Conservation (phyloP, 2,329 filamentous ascomycete species). For the Anthostomella pinea region DNA sequence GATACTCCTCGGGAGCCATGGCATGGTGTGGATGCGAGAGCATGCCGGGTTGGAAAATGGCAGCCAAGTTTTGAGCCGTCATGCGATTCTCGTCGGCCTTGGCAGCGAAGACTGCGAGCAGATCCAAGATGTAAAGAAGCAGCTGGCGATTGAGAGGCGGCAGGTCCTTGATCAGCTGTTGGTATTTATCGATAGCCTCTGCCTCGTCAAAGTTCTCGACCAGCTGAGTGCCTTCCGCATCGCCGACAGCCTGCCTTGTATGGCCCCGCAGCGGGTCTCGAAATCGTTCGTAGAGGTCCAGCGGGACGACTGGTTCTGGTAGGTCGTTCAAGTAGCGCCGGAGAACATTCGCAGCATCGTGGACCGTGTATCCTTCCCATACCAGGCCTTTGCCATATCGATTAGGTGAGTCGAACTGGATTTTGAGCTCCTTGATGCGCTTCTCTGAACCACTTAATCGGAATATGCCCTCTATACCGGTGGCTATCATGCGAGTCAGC, state of each 20-base stretch:
- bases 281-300: constrained; percentile 90
- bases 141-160: constrained; percentile 91
- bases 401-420: constrained; percentile 88
- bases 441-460: constrained; percentile 94
- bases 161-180: constrained; percentile 86
- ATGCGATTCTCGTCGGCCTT: constrained; percentile 97
- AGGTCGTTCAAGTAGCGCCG: constrained; percentile 94
- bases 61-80: constrained; percentile 89
- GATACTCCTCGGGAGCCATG: constrained; percentile 93
- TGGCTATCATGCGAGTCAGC: constrained; percentile 58
- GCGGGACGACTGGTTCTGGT: constrained; percentile 91
- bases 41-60: constrained; percentile 96
- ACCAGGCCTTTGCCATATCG: constrained; percentile 94
- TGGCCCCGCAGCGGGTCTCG: constrained; percentile 72
- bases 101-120: constrained; percentile 93
- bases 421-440: constrained; percentile 94
- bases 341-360: constrained; percentile 95
- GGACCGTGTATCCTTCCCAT: constrained; percentile 96
- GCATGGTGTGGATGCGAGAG: constrained; percentile 91
- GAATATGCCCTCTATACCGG: constrained; percentile 93
- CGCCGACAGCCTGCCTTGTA: constrained; percentile 70
- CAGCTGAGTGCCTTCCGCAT: constrained; percentile 66
- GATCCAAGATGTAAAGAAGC: constrained; percentile 90
- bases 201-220: constrained; percentile 71
- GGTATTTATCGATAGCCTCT: constrained; percentile 77